phyloP scores from a whole-genome alignment of 176 grass and related monocot genomes.

The Ensete glaucum region DNA sequence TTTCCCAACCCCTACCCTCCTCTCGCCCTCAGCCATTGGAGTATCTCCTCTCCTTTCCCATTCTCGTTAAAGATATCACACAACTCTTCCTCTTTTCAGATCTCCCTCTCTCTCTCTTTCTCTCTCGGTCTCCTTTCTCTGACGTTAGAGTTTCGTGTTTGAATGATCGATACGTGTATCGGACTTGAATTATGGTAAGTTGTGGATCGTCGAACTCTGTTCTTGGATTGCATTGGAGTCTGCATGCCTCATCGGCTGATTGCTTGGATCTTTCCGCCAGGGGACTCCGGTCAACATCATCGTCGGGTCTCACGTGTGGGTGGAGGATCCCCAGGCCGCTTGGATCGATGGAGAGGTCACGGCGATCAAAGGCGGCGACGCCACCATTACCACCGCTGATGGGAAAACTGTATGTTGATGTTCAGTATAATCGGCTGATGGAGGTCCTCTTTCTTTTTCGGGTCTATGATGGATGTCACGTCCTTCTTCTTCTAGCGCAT shows the following conservation, averaged over 20 bases:
- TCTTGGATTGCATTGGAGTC: background rate
- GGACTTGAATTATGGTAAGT: constrained; percentile 22
- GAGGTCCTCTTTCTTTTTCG: background rate
- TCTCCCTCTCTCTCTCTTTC: constrained; percentile 15
- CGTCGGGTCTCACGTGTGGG: constrained; percentile 88
- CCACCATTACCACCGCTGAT: constrained; percentile 45
- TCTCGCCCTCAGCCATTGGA: background rate
- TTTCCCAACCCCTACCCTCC: no score
- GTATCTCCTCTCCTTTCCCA: background rate
- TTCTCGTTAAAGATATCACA: background rate
- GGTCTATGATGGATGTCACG: background rate
- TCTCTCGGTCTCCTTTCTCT: background rate
- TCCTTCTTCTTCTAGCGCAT: no score
- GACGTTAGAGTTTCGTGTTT: constrained; percentile 3
- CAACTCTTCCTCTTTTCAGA: background rate
- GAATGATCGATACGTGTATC: constrained; percentile 19
- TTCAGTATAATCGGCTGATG: background rate
- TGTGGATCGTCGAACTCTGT: background rate
- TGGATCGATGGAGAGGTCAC: constrained; percentile 82
- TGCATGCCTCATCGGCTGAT: background rate
- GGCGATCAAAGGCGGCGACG: constrained; percentile 53
- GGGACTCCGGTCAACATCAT: constrained; percentile 92
- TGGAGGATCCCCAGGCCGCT: constrained; percentile 52
- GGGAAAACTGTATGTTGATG: constrained; percentile 50
- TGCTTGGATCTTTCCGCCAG: constrained; percentile 22